Percentiles rank a stretch among this genome's conserved stretches.
phyloP scores from a whole-genome alignment of 768 basidiomycete genomes.

The Sporobolomyces pararoseus region DNA sequence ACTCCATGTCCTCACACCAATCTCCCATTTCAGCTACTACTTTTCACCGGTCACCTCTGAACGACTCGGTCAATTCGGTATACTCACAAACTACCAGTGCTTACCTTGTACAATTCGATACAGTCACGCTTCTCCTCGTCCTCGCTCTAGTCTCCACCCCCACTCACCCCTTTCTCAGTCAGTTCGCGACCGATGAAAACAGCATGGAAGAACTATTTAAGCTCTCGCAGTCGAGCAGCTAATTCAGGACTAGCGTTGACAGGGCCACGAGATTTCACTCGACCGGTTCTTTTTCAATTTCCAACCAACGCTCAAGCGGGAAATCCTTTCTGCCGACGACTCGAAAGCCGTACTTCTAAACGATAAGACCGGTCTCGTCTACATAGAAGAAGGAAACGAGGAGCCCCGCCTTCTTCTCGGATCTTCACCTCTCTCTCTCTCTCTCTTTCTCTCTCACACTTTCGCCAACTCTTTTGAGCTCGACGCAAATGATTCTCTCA shows the following conservation, averaged over 20 bases:
- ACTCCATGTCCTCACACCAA: no score
- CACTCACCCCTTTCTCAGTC: not conserved
- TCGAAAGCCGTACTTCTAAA: not conserved
- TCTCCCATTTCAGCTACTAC: no score
- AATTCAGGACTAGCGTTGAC: not conserved
- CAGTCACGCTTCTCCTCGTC: not conserved
- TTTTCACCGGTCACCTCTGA: no score
- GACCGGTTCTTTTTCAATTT: no score
- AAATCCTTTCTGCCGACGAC: not conserved
- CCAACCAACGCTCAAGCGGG: not conserved
- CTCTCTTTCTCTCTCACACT: not conserved
- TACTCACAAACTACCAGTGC: no score
- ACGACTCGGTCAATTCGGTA: no score
- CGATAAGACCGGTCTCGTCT: not conserved
- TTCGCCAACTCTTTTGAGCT: not conserved
- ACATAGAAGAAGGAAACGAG: not conserved
- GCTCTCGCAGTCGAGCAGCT: not conserved
- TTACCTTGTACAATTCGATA: no score
- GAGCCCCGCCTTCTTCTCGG: conserved; percentile 5
- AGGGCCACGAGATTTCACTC: no score
- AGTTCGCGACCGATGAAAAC: no score
- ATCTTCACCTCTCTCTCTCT: not conserved
- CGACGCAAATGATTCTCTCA: conserved; percentile 7
- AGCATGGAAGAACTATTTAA: not conserved
- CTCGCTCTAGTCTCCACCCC: conserved; percentile 1